Base-by-base conservation (phyloP, 1,284 basidiomycete species). In the Abortiporus biennis region DNA sequence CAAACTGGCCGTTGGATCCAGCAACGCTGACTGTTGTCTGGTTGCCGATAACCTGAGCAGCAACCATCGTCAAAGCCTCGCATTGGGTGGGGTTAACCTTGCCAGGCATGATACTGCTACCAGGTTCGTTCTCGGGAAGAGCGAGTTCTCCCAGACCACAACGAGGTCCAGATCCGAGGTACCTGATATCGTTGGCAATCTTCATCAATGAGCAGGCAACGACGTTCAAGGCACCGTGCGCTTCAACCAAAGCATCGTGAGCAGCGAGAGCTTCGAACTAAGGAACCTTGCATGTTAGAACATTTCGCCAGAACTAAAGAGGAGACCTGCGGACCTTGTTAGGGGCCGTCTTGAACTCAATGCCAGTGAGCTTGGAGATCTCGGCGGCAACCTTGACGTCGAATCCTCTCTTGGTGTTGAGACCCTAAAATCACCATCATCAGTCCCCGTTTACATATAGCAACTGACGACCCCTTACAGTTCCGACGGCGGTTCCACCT, bases 61-160 rank as follows among this genome's bases (percentile, higher is more conserved):
- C 92, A 33, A 99, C 92, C 96, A 99, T 99, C 19, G 96, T 99
- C 47, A 96, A 67, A 9, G 96, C 96, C 71, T 99, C 96, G 57
- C 96, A 99, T 66, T 99, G 96, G 3, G 96, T 99, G 13, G 96
- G 96, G 71, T 99, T 99, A 46, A 99, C 96, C 70, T 99, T 99
- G 50, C 96, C 96, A 16, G 96, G 96, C 96, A 99, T 99, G 71
- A 99, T 99, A 48, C 92, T 96, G 59, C 92, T 96, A 46, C 96
- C 96, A 34, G 96, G 96, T 68, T 99, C 96, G 65, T 99, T 99
- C 71, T 99, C 96, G 16, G 96, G 96, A 46, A 99, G 69, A 56
- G 77, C 81, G 39, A 99, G 72, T 69, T 99, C 96, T 25, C 96
- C 96, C 36, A 99, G 76, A 48, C 96, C 96, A 59, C 96, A 99